Base-by-base conservation (phyloP, 768 basidiomycete species). In the Imleria badia region DNA sequence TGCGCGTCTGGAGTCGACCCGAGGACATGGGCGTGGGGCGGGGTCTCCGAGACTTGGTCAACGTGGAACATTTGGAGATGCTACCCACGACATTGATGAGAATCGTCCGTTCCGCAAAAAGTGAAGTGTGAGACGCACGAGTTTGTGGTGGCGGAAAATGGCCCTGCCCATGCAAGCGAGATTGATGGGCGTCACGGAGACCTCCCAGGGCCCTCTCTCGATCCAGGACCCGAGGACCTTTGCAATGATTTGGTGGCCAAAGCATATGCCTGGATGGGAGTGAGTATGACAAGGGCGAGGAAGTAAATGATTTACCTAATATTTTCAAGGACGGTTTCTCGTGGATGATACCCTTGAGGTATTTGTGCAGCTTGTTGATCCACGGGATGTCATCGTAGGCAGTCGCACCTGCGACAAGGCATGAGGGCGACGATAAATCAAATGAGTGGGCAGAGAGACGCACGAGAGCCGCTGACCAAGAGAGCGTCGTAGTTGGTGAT, bases 211-310 rank as follows among this genome's bases (percentile, higher is more conserved):
- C 22, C 35, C 26, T 10, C 13, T 6, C n/a, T 20, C 22, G 8
- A 85, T 83, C 56, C 82, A 85, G 55, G 78, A 68, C 7, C 84
- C 93, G 26, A 92, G 75, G 0, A 93, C 93, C 15, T 85, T 78
- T 4, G 85, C 80, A 52, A 95, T 62, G 62, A 93, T 85, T 61
- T 94, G 92, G 71, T 94, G 91, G 0, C 92, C 94, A 61, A 94
- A 98, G 70, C 95, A 98, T 43, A 97, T 88, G 1, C 92, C 88
- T 91, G 60, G 39, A 10, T 20, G 2, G 26, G 20, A 39, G 6
- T 17, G 14, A 13, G 3, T 19, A 41, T 2, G 22, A 31, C 4
- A 10, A 29, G 23, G n/a, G 14, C 6, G 26, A 11, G 10, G 7
- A 33, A 12, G 23, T 6, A 6, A 2, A 15, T 14, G 13, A 12